Evolutionary conservation across 2,329 filamentous ascomycete genomes (phyloP).

Genomic region (Stagonosporopsis vannaccii): DNA sequence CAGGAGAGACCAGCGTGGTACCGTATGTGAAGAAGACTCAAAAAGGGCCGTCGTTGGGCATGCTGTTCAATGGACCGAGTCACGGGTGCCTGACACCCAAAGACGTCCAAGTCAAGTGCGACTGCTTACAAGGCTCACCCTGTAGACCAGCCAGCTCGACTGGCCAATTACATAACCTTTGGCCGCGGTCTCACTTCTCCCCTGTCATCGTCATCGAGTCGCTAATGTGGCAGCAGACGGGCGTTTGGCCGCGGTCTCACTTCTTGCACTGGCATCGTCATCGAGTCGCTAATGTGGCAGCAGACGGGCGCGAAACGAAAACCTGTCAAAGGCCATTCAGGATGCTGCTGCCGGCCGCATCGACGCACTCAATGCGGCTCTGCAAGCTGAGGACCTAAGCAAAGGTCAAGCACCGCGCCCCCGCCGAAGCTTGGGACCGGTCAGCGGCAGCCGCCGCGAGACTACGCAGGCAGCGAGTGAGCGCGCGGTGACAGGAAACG

Average conservation of each 20-base stretch:
- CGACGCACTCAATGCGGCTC: conserved; percentile 6
- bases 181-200: conserved; percentile 4
- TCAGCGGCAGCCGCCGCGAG: conserved; percentile 16
- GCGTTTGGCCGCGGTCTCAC: conserved; percentile 2
- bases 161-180: conserved; percentile 2
- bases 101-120: conserved; percentile 13
- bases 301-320: background rate
- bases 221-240: background rate
- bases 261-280: conserved; percentile 11
- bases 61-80: background rate
- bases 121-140: conserved; percentile 2
- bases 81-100: conserved; percentile 13
- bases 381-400: conserved; percentile 7
- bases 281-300: conserved; percentile 3
- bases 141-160: background rate
- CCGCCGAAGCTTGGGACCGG: conserved; percentile 11
- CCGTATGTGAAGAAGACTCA: background rate
- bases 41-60: conserved; percentile 19
- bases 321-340: background rate
- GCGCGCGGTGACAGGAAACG: conserved; percentile 8
- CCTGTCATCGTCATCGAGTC: conserved; percentile 12
- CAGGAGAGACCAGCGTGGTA: background rate
- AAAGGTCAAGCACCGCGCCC: conserved; percentile 12
- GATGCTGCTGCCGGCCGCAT: background rate
- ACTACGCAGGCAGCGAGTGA: background rate